A percentile compares a stretch with the other conserved stretches of the same genome.
These are phyloP conservation scores for Thalassiosira ordinaria DNA, from an alignment of 352 stramenopile species.

Conservation along the genomic window DNA sequence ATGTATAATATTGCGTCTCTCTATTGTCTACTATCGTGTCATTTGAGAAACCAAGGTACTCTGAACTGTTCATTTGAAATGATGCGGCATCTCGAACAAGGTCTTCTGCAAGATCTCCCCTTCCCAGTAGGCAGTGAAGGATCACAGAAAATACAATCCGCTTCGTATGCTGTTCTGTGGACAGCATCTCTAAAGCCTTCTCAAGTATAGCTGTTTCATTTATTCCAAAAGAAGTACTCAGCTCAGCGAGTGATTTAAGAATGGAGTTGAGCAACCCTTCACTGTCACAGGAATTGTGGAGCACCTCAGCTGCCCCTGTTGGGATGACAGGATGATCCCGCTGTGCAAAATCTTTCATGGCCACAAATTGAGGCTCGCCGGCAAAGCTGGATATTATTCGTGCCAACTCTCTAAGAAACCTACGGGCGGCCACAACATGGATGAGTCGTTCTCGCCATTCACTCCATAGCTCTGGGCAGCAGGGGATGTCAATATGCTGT, in stretches of 20 bases:
- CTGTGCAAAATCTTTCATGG: slow-evolving; percentile 41
- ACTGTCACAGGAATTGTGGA: slow-evolving; percentile 76
- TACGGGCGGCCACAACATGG: slow-evolving; percentile 51
- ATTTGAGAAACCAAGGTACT: slow-evolving; percentile 71
- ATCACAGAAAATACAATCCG: slow-evolving; percentile 72
- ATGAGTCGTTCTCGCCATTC: slow-evolving; percentile 68
- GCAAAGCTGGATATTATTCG: slow-evolving; percentile 66
- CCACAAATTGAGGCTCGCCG: slow-evolving; percentile 49
- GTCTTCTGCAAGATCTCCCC: slow-evolving; percentile 76
- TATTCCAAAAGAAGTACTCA: slow-evolving; percentile 58
- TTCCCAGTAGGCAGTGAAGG: slow-evolving; percentile 63
- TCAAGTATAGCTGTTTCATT: slow-evolving; percentile 60
- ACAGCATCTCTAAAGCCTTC: slow-evolving; percentile 57
- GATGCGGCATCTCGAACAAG: slow-evolving; percentile 65
- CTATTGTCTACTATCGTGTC: slow-evolving; percentile 56
- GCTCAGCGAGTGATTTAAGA: slow-evolving; percentile 45
- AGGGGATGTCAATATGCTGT: slow-evolving; percentile 39
- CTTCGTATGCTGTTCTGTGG: slow-evolving; percentile 34
- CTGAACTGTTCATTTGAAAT: slow-evolving; percentile 60
- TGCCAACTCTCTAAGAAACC: slow-evolving; percentile 75
- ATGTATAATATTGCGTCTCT: slow-evolving; percentile 56
- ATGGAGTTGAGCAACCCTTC: slow-evolving; percentile 60
- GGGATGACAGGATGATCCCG: slow-evolving; percentile 61
- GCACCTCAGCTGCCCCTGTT: slow-evolving; percentile 60
- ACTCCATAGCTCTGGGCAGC: slow-evolving; percentile 64